Base-by-base conservation (phyloP, 1,139 yeast genomes). In the Pichia sp. region DNA sequence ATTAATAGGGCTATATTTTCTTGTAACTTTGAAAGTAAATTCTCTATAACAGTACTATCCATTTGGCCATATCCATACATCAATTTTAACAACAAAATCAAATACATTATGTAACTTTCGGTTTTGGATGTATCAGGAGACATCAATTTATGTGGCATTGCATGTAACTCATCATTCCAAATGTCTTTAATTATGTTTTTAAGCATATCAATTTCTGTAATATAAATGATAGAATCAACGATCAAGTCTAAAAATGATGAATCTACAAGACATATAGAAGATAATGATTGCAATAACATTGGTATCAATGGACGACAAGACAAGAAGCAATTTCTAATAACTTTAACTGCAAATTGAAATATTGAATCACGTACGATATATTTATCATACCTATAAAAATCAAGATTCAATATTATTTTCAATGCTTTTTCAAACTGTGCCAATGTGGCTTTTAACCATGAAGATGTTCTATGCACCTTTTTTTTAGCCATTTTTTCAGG, bases 391-490 rank as follows among this genome's bases (percentile, higher is more conserved):
- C 41, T 30, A 11, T 33, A 22, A 16, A 62, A 48, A n/a, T 46
- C 51, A 1, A 64, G 34, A 1, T 52, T 40, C 3, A 67, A 52
- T 32, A 80, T 61, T 2, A 59, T 57, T 11, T 62, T 59, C 4
- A 68, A 40, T 9, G 78, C 70, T 6, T 71, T 58, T 41, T 71
- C 74, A 25, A 85, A 68, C 55, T 86, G 92, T 30, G 68, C 66
- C 2, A 82, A 68, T 0, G 90, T 81, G 0, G 82, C 87, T 22
- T 59, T 66, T 23, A 83, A 61, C 95, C 95, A 86, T 9, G 76
- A 59, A 11, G 66, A 63, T 2, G 78, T 71, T 52, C 89, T 67
- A 50, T 73, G 77, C 1, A 55, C 48, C 37, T 60, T 62, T n/a
- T 51, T 26, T 3, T 16, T 51, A 0, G 48, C 49, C 6, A 49